Base-by-base conservation (phyloP, 2,329 filamentous ascomycete genomes). In the Trichoderma gracile region DNA sequence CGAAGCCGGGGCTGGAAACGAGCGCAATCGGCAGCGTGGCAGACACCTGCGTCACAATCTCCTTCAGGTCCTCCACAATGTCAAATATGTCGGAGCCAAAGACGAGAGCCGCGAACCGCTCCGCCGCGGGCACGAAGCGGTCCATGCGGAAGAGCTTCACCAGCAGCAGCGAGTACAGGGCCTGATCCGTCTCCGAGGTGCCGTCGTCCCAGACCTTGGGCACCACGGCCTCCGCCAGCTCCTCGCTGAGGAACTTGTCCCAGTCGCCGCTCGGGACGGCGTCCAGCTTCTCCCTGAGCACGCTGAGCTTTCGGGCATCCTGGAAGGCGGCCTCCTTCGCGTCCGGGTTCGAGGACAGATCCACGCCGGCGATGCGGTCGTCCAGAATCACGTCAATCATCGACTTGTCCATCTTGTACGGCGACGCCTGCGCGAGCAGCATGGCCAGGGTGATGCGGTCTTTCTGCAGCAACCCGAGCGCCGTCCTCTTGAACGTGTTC, bases 71-170 rank as follows among this genome's bases (percentile, higher is more conserved):
- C 72, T 94, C 92, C 55, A 89, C 89, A 54, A 91, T 86, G 69
- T 97, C 92, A 64, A 97, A 88, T 54, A 98, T 84, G 55, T 89
- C 88, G 54, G 87, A 79, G 7, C 94, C 94, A 75, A 99, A 97
- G 5, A 98, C 92, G 8, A 88, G 84, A 10, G 86, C 85, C 38
- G 96, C 91, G 71, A 99, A 97, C n/a, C 88, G 88, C 78, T 99
- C 93, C 0, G 93, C 93, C 17, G 90, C 87, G 15, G 96, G 95
- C 15, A 99, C 91, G 71, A 99, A 96, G 47, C 96, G 89, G 75
- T 99, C 95, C 70, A 98, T 89, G 66, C 96, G 90, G 85, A 96
- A 96, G 19, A 98, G 82, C 78, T 98, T 99, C 78, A 99, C 86
- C 17, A 99, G 83, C 7, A 99, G 81, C 61, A 99, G 85, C n/a